These are phyloP conservation scores for Cadophora luteo-olivacea DNA, from an alignment of 2,329 filamentous ascomycete species.

Conservation along the genomic window DNA sequence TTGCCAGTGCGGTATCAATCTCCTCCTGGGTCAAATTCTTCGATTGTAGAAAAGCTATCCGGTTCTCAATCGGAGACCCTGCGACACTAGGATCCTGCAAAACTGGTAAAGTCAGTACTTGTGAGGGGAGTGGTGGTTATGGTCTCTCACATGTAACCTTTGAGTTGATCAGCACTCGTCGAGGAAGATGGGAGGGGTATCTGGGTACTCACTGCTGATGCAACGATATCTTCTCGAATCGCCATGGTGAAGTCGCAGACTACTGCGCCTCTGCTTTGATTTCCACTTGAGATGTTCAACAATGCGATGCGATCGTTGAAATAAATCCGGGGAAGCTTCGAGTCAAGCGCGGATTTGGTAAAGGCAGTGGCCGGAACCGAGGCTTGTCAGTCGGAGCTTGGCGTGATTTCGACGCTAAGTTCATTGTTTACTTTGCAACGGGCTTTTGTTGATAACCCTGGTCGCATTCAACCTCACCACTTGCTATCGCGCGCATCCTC, in stretches of 20 bases:
- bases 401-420: constrained; percentile 22
- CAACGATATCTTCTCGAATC: constrained; percentile 92
- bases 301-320: constrained; percentile 6
- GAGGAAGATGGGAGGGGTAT: background rate
- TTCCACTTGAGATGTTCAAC: constrained; percentile 11
- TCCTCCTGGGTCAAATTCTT: constrained; percentile 98
- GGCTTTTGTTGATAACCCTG: constrained; percentile 29
- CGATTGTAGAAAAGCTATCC: constrained; percentile 89
- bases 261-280: constrained; percentile 20
- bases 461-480: constrained; percentile 24
- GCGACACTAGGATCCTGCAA: constrained; percentile 93
- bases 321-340: constrained; percentile 24
- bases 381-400: constrained; percentile 24
- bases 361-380: constrained; percentile 33
- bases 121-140: background rate
- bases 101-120: constrained; percentile 59
- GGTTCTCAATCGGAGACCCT: constrained; percentile 88
- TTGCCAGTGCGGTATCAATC: constrained; percentile 81
- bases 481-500: background rate
- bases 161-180: constrained; percentile 38
- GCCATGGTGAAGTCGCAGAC: constrained; percentile 59
- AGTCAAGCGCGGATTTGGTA: constrained; percentile 16
- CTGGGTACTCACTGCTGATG: constrained; percentile 71
- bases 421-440: constrained; percentile 32
- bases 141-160: constrained; percentile 45